Percentiles rank a stretch among this genome's conserved stretches.
Evolutionary conservation across 2,329 filamentous ascomycete genomes (phyloP).

Genomic region (Fusarium poae): DNA sequence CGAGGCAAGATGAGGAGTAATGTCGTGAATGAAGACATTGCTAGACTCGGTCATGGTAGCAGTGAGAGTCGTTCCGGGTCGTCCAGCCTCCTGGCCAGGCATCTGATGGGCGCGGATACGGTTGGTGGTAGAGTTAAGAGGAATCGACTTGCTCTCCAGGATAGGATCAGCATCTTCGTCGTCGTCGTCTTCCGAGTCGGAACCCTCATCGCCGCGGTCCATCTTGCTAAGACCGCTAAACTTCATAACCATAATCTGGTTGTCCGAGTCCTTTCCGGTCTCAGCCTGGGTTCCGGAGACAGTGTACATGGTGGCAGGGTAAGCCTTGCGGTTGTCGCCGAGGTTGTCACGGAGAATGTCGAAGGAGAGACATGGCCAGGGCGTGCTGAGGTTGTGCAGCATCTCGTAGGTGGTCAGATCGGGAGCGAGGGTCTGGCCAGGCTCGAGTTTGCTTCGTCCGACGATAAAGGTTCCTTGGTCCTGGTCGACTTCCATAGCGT

Average conservation of each 20-base stretch:
- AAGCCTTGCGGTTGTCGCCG: slow-evolving; percentile 90
- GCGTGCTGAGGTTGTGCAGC: slow-evolving; percentile 93
- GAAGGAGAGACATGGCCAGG: slow-evolving; percentile 97
- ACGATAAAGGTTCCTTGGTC: slow-evolving; percentile 96
- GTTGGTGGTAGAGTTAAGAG: slow-evolving; percentile 89
- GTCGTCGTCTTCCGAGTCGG: slow-evolving; percentile 79
- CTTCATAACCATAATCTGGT: slow-evolving; percentile 96
- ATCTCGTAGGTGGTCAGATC: slow-evolving; percentile 97
- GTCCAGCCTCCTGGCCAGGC: slow-evolving; percentile 76
- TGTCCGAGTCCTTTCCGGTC: slow-evolving; percentile 79
- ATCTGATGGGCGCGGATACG: slow-evolving; percentile 90
- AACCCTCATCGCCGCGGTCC: slow-evolving; percentile 76
- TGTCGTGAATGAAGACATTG: slow-evolving; percentile 92
- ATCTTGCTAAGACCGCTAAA: slow-evolving; percentile 91
- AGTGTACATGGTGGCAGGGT: slow-evolving; percentile 94
- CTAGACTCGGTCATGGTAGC: slow-evolving; percentile 93
- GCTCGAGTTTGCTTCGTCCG: slow-evolving; percentile 89
- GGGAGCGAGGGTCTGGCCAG: slow-evolving; percentile 90
- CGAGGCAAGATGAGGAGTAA: slow-evolving; percentile 87
- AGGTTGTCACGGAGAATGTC: slow-evolving; percentile 89
- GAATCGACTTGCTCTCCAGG: slow-evolving; percentile 91
- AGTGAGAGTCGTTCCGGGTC: slow-evolving; percentile 83
- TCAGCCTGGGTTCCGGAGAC: slow-evolving; percentile 96
- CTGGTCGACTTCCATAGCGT: slow-evolving; percentile 93
- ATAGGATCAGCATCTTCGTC: slow-evolving; percentile 88